Evolutionary conservation across 805 yeast genomes (phyloP).

Genomic region (Ogataea saltuana): DNA sequence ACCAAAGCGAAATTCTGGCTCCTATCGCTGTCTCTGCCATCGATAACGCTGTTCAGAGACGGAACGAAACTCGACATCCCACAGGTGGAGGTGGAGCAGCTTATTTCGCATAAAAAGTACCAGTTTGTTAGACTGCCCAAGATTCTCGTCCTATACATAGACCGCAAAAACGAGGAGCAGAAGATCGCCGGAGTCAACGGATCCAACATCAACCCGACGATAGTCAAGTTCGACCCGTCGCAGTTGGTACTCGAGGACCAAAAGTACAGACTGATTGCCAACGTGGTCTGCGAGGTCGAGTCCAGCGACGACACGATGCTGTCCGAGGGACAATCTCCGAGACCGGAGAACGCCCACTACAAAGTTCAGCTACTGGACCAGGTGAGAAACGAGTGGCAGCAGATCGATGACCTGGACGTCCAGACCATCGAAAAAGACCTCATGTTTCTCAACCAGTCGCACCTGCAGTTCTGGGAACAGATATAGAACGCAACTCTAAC

Average conservation of each 20-base stretch:
- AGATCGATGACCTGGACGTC: slow-evolving; percentile 53
- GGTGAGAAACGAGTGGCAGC: slow-evolving; percentile 52
- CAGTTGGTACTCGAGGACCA: slow-evolving; percentile 30
- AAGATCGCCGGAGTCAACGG: slow-evolving; percentile 34
- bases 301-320: slow-evolving; percentile 11
- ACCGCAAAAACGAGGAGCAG: slow-evolving; percentile 47
- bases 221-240: slow-evolving; percentile 57
- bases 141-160: slow-evolving; percentile 54
- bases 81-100: slow-evolving; percentile 45
- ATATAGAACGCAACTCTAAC: slow-evolving; percentile 1
- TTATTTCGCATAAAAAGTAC: slow-evolving; percentile 47
- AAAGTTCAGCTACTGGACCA: slow-evolving; percentile 49
- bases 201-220: slow-evolving; percentile 55
- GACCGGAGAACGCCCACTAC: slow-evolving; percentile 40
- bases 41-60: slow-evolving; percentile 54
- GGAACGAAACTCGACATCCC: slow-evolving; percentile 47
- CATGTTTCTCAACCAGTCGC: slow-evolving; percentile 60
- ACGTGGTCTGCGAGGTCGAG: slow-evolving; percentile 42
- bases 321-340: background rate
- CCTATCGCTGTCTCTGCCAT: slow-evolving; percentile 61
- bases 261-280: slow-evolving; percentile 48
- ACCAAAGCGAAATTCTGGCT: slow-evolving; percentile 48
- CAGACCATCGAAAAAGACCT: slow-evolving; percentile 54
- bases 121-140: slow-evolving; percentile 49
- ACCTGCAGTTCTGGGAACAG: slow-evolving; percentile 67